These are phyloP conservation scores for Ascobolus immersus DNA, from an alignment of 495 filamentous ascomycete species.

Conservation along the genomic window DNA sequence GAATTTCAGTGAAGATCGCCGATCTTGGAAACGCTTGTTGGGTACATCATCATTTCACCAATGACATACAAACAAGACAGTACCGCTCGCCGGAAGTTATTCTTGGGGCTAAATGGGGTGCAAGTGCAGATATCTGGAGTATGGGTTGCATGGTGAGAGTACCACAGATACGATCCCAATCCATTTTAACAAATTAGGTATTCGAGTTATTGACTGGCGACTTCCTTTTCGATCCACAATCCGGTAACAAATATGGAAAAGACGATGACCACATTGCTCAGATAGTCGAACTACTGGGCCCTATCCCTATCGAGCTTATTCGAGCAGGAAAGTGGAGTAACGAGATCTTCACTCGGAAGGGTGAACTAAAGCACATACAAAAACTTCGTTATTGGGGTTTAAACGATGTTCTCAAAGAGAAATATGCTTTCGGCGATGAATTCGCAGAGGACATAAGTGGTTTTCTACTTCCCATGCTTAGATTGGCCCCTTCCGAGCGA, in stretches of 20 bases:
- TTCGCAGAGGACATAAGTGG: constrained; percentile 56
- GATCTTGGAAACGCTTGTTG: constrained; percentile 97
- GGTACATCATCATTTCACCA: constrained; percentile 96
- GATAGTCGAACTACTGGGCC: constrained; percentile 89
- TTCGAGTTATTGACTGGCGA: constrained; percentile 97
- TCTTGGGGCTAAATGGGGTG: constrained; percentile 88
- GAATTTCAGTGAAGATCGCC: constrained; percentile 96
- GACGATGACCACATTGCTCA: constrained; percentile 99
- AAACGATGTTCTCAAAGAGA: constrained; percentile 78
- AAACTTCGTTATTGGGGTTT: constrained; percentile 89
- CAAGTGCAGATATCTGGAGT: constrained; percentile 97
- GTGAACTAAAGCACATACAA: constrained; percentile 93
- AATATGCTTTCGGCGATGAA: constrained; percentile 74
- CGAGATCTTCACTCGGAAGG: constrained; percentile 96
- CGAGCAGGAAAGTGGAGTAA: constrained; percentile 88
- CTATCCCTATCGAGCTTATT: constrained; percentile 77
- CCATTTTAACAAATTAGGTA: constrained; percentile 27
- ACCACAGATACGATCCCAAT: not conserved
- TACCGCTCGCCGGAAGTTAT: constrained; percentile 97
- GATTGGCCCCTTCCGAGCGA: constrained; percentile 57
- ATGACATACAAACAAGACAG: constrained; percentile 95
- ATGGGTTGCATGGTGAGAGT: constrained; percentile 87
- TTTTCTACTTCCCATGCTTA: constrained; percentile 80
- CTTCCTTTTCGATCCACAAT: constrained; percentile 97
- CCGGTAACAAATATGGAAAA: constrained; percentile 96